A percentile compares a stretch with the other conserved stretches of the same genome.
These are phyloP conservation scores for Schoenoplectus tabernaemontani DNA, from an alignment of 202 grass and related monocot genomes.

Conservation along the genomic window DNA sequence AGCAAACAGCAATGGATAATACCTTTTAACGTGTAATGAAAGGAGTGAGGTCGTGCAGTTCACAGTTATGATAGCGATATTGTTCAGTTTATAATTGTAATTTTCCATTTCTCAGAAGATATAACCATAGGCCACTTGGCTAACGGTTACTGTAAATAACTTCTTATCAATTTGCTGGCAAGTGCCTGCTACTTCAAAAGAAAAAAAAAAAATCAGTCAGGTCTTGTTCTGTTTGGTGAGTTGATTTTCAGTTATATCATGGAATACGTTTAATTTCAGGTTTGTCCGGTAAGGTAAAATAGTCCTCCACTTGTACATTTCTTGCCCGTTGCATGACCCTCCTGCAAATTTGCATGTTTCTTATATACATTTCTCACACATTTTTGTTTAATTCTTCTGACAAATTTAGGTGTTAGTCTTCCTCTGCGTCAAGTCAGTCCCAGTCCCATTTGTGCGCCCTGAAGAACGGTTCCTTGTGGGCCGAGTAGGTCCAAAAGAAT, in stretches of 20 bases:
- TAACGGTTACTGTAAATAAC: too few relatives aligned
- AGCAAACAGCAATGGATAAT: too few relatives aligned
- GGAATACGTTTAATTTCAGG: not conserved
- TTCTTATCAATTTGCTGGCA: too few relatives aligned
- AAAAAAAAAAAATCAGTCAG: too few relatives aligned
- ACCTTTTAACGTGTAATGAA: too few relatives aligned
- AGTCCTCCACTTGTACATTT: not conserved
- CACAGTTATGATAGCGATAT: too few relatives aligned
- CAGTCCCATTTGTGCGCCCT: conserved; percentile 49
- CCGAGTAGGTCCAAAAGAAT: conserved; percentile 78
- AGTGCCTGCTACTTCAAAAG: too few relatives aligned
- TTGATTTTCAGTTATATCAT: not conserved
- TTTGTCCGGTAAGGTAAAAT: not conserved
- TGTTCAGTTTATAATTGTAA: too few relatives aligned
- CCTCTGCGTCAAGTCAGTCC: conserved; percentile 85
- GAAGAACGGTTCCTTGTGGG: conserved; percentile 81
- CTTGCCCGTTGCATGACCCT: not conserved
- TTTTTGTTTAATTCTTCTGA: not conserved
- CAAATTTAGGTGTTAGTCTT: conserved; percentile 71
- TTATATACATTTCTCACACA: not conserved
- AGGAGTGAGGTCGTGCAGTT: too few relatives aligned
- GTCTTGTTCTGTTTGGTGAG: not conserved
- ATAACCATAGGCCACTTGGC: too few relatives aligned
- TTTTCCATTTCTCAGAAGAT: too few relatives aligned
- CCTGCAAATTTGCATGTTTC: not conserved